Base-by-base conservation (phyloP, 371 early-diverging fungal genomes). In the Chytridiales sp. region DNA sequence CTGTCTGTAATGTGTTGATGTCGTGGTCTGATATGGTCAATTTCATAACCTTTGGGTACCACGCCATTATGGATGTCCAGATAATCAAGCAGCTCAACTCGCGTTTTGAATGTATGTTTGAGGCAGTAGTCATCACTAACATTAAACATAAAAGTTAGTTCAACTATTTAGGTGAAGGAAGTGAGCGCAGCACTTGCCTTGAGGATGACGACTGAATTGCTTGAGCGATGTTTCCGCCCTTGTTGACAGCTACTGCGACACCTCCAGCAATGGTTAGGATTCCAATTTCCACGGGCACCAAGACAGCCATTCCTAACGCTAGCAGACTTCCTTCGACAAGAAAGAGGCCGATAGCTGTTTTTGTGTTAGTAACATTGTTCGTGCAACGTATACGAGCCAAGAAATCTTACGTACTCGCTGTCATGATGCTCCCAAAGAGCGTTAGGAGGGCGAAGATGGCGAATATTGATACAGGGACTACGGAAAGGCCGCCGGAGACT, bases 141-240 rank as follows among this genome's bases (percentile, higher is more conserved):
- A n/a, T n/a, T n/a, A n/a, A n/a, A n/a, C n/a, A n/a, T n/a, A n/a
- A n/a, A n/a, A n/a, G n/a, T n/a, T n/a, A n/a, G n/a, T n/a, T n/a
- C n/a, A n/a, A n/a, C n/a, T n/a, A n/a, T n/a, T n/a, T n/a, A n/a
- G n/a, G n/a, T n/a, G n/a, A n/a, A n/a, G n/a, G n/a, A n/a, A n/a
- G n/a, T n/a, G n/a, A n/a, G 39, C 13, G 39, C 39, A 39, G n/a
- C 39, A 39, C 39, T 39, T 39, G n/a, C 39, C 52, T 78, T 79
- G 54, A 80, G 78, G 24, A 83, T 81, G 36, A 53, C 51, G n/a
- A 13, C n/a, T 55, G 26, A 27, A 55, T n/a, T 9, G 40, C 26
- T 9, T 55, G 21, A 11, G 26, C 31, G 66, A 48, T 29, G 40
- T 32, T 19, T 62, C 56, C 30, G 66, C 63, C 44, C 62, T 72